Percentiles rank a stretch among this genome's conserved stretches.
Evolutionary conservation across 768 basidiomycete species (phyloP).

Genomic region (Boletus speciosus): DNA sequence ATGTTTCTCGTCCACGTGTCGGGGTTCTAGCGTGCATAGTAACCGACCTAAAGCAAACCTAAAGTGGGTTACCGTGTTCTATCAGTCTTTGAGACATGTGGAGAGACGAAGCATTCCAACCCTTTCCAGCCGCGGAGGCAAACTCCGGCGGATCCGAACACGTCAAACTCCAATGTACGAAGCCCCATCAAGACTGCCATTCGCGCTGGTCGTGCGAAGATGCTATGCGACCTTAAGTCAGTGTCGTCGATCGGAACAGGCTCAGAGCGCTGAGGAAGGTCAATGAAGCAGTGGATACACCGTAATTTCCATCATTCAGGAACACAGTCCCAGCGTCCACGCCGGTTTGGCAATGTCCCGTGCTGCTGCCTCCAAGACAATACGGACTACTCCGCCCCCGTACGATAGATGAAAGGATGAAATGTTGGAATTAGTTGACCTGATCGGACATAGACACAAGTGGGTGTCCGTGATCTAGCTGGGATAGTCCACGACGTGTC

Average conservation of each 20-base stretch:
- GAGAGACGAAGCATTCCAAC: not conserved
- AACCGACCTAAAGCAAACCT: conserved; percentile 60
- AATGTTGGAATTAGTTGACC: conserved; percentile 47
- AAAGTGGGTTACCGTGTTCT: conserved; percentile 27
- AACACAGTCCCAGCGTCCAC: conserved; percentile 14
- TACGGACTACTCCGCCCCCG: conserved; percentile 28
- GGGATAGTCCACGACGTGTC: conserved; percentile 34
- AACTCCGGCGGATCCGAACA: conserved; percentile 12
- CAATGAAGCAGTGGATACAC: conserved; percentile 31
- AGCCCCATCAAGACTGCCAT: conserved; percentile 6
- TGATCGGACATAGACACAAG: conserved; percentile 58
- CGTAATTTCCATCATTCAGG: conserved; percentile 21
- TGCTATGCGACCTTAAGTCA: not conserved
- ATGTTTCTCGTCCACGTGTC: conserved; percentile 41
- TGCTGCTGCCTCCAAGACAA: conserved; percentile 13
- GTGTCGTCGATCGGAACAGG: not conserved
- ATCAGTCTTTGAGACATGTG: not conserved
- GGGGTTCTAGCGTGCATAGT: conserved; percentile 58
- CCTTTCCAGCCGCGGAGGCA: no score
- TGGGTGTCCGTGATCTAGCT: conserved; percentile 41
- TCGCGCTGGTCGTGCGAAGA: not conserved
- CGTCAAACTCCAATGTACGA: not conserved
- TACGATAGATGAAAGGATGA: conserved; percentile 39
- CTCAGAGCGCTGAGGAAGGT: conserved; percentile 12
- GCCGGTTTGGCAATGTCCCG: conserved; percentile 25